Evolutionary conservation across 2,329 filamentous ascomycete genomes (phyloP).

Genomic region (Septoria petroselini): DNA sequence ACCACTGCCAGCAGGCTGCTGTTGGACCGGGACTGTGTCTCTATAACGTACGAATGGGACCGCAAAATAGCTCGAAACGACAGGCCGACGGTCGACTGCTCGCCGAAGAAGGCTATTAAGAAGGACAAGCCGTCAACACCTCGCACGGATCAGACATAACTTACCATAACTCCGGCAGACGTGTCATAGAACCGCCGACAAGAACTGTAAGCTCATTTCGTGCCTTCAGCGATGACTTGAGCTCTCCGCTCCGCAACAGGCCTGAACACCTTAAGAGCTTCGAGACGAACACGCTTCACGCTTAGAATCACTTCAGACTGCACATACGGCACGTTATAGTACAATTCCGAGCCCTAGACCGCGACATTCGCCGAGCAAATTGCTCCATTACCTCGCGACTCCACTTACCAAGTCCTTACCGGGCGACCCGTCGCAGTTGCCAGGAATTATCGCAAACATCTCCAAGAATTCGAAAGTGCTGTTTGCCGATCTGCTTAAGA

Average conservation of each 20-base stretch:
- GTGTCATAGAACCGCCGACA: too few relatives aligned
- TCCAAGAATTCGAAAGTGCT: constrained; percentile 4
- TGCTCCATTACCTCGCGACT: not conserved
- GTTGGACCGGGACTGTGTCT: too few relatives aligned
- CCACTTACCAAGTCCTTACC: constrained; percentile 6
- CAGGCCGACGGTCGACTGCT: too few relatives aligned
- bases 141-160: too few relatives aligned
- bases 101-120: too few relatives aligned
- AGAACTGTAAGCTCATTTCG: too few relatives aligned
- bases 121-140: too few relatives aligned
- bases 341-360: constrained; percentile 2
- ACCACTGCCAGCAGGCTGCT: too few relatives aligned
- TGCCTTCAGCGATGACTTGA: too few relatives aligned
- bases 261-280: not conserved
- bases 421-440: not conserved
- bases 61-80: too few relatives aligned
- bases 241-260: not conserved
- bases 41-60: too few relatives aligned
- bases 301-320: not conserved
- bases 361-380: not conserved
- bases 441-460: constrained; percentile 1
- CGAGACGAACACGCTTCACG: not conserved
- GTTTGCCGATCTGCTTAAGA: constrained; percentile 2
- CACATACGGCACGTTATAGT: constrained; percentile 6
- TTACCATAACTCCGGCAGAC: too few relatives aligned